A percentile compares a stretch with the other conserved stretches of the same genome.
These are phyloP conservation scores for Saraca asoca DNA, from an alignment of 331 rosid genomes.

Conservation along the genomic window DNA sequence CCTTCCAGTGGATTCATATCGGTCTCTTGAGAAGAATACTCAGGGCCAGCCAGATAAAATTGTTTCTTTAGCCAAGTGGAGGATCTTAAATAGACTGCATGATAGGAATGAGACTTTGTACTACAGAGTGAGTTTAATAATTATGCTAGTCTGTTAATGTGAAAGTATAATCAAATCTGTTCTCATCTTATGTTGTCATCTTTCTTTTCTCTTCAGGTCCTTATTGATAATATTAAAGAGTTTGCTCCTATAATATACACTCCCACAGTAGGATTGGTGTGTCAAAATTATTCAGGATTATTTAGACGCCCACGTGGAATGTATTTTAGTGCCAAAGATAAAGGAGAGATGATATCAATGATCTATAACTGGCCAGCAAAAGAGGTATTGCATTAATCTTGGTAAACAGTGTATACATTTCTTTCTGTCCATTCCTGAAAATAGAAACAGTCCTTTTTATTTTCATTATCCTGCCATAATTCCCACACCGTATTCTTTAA, in stretches of 20 bases:
- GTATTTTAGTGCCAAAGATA: constrained; percentile 99
- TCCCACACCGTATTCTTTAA: neutral
- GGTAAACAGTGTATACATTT: constrained; percentile 10
- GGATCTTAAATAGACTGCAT: constrained; percentile 93
- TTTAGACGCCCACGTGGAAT: constrained; percentile 98
- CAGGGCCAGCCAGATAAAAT: constrained; percentile 63
- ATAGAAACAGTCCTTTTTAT: neutral
- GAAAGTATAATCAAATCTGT: constrained; percentile 18
- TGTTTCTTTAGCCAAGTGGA: constrained; percentile 92
- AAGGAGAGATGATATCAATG: constrained; percentile 99
- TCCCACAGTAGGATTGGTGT: constrained; percentile 94
- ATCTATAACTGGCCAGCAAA: constrained; percentile 95
- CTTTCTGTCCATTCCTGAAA: constrained; percentile 19
- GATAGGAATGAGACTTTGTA: constrained; percentile 95
- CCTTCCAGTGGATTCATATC: constrained; percentile 83
- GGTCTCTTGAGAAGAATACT: constrained; percentile 90
- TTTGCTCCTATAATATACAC: constrained; percentile 97
- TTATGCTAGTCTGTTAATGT: constrained; percentile 24
- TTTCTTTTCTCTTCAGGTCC: constrained; percentile 59
- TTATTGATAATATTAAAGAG: constrained; percentile 89
- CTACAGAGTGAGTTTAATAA: constrained; percentile 72
- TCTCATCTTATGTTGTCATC: constrained; percentile 11
- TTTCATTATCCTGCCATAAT: neutral
- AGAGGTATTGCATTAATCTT: constrained; percentile 50
- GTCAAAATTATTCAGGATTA: constrained; percentile 95